Percentiles rank a stretch among this genome's conserved stretches.
Evolutionary conservation across 139 green algal species (phyloP).

Genomic region (Pleodorina starrii): DNA sequence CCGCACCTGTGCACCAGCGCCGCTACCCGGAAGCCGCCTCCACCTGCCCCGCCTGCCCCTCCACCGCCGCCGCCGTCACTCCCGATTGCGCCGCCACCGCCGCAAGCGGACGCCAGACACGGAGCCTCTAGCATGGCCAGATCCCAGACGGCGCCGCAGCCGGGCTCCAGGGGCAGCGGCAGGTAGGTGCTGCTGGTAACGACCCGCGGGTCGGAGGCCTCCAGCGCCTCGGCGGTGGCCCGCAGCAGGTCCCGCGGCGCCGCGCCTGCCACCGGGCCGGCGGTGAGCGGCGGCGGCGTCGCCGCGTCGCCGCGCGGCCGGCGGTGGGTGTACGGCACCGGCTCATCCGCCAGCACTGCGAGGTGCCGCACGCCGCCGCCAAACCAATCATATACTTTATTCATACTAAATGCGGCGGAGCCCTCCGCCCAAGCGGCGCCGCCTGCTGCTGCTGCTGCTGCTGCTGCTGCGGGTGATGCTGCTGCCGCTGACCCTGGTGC

Average conservation of each 20-base stretch:
- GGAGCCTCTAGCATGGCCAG: neutral
- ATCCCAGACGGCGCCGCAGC: slow-evolving; percentile 39
- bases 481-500: neutral
- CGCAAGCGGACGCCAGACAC: neutral
- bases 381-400: too few relatives aligned
- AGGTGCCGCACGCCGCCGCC: neutral
- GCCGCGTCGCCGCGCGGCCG: neutral
- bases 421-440: neutral
- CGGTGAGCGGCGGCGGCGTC: neutral
- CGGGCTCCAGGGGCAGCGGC: slow-evolving; percentile 2
- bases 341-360: neutral
- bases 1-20: slow-evolving; percentile 4
- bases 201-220: neutral
- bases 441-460: neutral
- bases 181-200: neutral
- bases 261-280: slow-evolving; percentile 7
- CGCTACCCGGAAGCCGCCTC: neutral
- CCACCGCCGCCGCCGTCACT: neutral
- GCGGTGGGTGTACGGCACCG: neutral
- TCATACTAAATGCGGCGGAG: too few relatives aligned
- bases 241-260: neutral
- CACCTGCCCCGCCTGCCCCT: neutral
- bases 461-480: neutral
- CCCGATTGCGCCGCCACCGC: neutral
- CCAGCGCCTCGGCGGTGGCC: neutral